These are phyloP conservation scores for Cyberlindnera bimundalis DNA, from an alignment of 805 yeast genomes.

Conservation along the genomic window DNA sequence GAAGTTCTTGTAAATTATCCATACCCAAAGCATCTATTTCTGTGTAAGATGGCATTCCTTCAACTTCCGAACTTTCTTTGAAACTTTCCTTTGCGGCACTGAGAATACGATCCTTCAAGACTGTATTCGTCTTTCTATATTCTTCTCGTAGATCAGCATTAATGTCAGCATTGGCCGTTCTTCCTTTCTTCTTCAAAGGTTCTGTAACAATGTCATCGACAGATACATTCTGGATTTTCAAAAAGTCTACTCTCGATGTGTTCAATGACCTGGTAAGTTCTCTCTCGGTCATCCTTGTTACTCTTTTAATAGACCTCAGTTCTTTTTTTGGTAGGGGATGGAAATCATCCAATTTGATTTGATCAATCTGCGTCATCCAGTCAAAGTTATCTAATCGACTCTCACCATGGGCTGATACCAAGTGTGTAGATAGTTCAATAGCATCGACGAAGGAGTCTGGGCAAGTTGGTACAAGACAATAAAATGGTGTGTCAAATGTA, in stretches of 20 bases:
- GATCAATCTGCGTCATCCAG: conserved; percentile 20
- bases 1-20: conserved; percentile 19
- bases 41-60: conserved; percentile 21
- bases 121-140: conserved; percentile 15
- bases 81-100: conserved; percentile 8
- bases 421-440: conserved; percentile 63
- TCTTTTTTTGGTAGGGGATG: conserved; percentile 8
- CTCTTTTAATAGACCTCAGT: conserved; percentile 8
- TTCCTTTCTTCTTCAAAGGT: conserved; percentile 26
- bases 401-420: conserved; percentile 49
- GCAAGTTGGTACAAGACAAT: conserved; percentile 67
- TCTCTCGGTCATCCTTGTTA: conserved; percentile 10
- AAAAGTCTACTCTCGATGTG: conserved; percentile 21
- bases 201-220: conserved; percentile 26
- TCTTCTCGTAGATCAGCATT: conserved; percentile 22
- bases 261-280: conserved; percentile 11
- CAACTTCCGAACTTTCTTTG: conserved; percentile 10
- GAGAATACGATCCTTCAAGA: conserved; percentile 6
- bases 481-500: conserved; percentile 63
- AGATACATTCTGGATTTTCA: conserved; percentile 24
- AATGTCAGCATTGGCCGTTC: conserved; percentile 26
- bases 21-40: conserved; percentile 13
- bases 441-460: conserved; percentile 53
- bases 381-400: conserved; percentile 10
- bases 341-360: conserved; percentile 10